A percentile compares a stretch with the other conserved stretches of the same genome.
Conservation (phyloP, 495 filamentous ascomycete species). For the Penicillium mononematosum region DNA sequence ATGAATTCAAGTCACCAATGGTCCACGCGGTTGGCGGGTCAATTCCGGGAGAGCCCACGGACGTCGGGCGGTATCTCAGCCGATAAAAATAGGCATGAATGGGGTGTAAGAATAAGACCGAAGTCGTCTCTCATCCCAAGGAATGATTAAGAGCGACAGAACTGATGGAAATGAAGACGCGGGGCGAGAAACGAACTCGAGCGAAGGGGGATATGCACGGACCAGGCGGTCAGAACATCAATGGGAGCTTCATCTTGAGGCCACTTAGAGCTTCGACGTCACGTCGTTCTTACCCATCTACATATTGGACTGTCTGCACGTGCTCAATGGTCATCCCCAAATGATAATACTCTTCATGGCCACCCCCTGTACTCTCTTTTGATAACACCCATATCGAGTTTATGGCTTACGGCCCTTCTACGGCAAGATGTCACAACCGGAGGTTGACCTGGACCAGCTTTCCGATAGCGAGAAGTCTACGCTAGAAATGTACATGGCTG, state of each 20-base stretch:
- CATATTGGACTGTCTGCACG: not conserved
- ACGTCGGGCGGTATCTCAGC: constrained; percentile 10
- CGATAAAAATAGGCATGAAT: constrained; percentile 16
- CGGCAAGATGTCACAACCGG: constrained; percentile 41
- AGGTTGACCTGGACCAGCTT: constrained; percentile 65
- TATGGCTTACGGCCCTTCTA: constrained; percentile 16
- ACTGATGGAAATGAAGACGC: constrained; percentile 27
- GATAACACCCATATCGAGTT: constrained; percentile 8
- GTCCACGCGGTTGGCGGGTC: constrained; percentile 22
- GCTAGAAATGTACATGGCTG: constrained; percentile 81
- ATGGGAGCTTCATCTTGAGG: constrained; percentile 17
- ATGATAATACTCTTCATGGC: not conserved
- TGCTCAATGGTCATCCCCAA: not conserved
- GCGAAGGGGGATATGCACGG: constrained; percentile 27
- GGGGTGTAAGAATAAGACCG: constrained; percentile 16
- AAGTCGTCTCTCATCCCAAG: constrained; percentile 19
- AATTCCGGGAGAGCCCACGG: constrained; percentile 19
- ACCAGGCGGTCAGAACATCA: constrained; percentile 32
- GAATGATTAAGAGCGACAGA: constrained; percentile 22
- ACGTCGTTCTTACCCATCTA: not conserved
- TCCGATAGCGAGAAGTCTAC: constrained; percentile 72
- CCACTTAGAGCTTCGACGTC: constrained; percentile 14
- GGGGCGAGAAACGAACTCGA: constrained; percentile 32
- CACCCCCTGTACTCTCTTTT: constrained; percentile 10
- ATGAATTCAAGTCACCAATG: constrained; percentile 16